Conservation (phyloP, 805 yeast genomes). For the Wickerhamomyces mucosus region DNA sequence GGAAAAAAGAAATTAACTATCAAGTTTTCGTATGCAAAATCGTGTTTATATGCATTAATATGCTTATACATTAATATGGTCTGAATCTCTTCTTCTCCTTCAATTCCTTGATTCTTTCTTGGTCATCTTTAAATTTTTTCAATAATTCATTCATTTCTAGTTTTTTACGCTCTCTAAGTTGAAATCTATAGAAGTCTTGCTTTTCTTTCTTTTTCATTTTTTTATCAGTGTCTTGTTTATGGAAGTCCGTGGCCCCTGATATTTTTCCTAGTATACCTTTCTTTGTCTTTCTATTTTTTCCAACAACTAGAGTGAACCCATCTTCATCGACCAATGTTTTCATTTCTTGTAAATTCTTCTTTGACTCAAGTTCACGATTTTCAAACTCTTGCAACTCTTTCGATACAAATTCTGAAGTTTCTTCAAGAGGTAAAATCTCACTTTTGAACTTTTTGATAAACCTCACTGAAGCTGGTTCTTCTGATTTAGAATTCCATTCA, state of each 20-base stretch:
- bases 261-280: conserved; percentile 57
- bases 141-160: conserved; percentile 83
- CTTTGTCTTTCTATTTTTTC: conserved; percentile 74
- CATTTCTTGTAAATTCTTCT: conserved; percentile 44
- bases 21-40: no score
- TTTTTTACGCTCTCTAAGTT: conserved; percentile 88
- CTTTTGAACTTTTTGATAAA: conserved; percentile 32
- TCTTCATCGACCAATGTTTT: conserved; percentile 75
- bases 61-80: conserved; percentile 53
- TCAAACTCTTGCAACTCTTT: conserved; percentile 59
- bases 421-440: conserved; percentile 36
- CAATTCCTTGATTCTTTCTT: conserved; percentile 71
- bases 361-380: conserved; percentile 53
- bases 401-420: conserved; percentile 44
- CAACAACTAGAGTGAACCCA: conserved; percentile 88
- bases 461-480: conserved; percentile 26
- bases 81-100: conserved; percentile 74
- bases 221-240: conserved; percentile 21
- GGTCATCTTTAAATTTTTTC: conserved; percentile 81
- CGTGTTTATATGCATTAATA: no score
- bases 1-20: no score
- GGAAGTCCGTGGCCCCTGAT: conserved; percentile 29
- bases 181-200: conserved; percentile 91
- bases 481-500: conserved; percentile 21
- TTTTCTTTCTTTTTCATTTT: conserved; percentile 68